Evolutionary conservation across 805 yeast genomes (phyloP).

Genomic region (Cyberlindnera misumaiensis): DNA sequence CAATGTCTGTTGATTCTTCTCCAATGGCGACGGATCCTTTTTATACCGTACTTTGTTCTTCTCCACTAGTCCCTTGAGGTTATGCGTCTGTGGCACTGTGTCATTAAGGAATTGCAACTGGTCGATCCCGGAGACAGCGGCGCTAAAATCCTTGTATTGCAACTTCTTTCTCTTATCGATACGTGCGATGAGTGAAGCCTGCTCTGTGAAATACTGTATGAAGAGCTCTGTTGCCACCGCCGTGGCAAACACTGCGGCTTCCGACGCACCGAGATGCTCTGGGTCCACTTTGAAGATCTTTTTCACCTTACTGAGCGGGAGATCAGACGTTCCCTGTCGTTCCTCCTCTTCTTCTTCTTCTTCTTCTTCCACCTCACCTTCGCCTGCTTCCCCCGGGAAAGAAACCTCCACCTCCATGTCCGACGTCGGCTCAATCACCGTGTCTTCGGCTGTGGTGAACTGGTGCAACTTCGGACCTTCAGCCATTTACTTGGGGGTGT

Average conservation of each 20-base stretch:
- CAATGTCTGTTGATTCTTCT: slow-evolving; percentile 38
- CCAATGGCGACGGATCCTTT: slow-evolving; percentile 15
- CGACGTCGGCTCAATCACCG: not conserved
- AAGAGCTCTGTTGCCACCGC: slow-evolving; percentile 77
- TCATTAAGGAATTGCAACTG: slow-evolving; percentile 57
- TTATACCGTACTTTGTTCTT: slow-evolving; percentile 31
- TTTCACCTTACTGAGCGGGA: slow-evolving; percentile 67
- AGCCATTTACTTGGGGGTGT: too few relatives aligned
- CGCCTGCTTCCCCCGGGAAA: not conserved
- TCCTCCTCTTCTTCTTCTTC: slow-evolving; percentile 11
- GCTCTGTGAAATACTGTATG: slow-evolving; percentile 62
- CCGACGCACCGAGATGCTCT: slow-evolving; percentile 60
- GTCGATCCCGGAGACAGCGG: slow-evolving; percentile 53
- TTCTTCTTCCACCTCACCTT: not conserved
- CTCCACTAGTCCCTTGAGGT: slow-evolving; percentile 41
- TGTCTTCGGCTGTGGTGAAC: slow-evolving; percentile 6
- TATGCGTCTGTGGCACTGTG: slow-evolving; percentile 57
- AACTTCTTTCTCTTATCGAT: slow-evolving; percentile 61
- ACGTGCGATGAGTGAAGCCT: slow-evolving; percentile 59
- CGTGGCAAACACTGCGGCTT: slow-evolving; percentile 64
- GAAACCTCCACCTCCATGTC: not conserved
- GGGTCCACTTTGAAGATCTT: slow-evolving; percentile 72
- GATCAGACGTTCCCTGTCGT: slow-evolving; percentile 26
- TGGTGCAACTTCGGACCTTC: slow-evolving; percentile 21
- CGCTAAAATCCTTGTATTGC: slow-evolving; percentile 63